Conservation (phyloP, 176 grass and related monocot genomes). For the Oryza coarctata region DNA sequence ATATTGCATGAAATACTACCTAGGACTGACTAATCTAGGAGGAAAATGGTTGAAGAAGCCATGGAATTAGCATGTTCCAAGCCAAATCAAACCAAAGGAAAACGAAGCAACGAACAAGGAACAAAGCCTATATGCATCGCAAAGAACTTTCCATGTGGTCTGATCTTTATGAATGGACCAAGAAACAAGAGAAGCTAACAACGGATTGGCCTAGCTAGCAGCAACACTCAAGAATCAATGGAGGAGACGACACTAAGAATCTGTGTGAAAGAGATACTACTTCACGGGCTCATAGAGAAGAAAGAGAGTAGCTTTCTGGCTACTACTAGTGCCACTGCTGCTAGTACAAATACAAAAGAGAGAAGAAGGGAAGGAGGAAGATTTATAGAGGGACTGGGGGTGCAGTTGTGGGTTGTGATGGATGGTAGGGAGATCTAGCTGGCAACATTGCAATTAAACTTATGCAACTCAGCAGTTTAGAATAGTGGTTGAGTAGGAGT, state of each 20-base stretch:
- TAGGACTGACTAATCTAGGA: neutral
- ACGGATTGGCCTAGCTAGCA: neutral
- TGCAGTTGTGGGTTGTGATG: neutral
- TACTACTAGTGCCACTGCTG: neutral
- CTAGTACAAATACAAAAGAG: neutral
- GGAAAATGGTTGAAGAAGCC: neutral
- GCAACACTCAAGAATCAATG: neutral
- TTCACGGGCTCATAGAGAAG: too few species aligned
- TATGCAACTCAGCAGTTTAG: constrained; percentile 27
- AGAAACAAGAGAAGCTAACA: neutral
- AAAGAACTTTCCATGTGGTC: neutral
- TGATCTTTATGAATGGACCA: neutral
- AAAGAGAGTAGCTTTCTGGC: neutral
- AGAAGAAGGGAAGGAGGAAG: neutral
- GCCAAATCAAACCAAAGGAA: neutral
- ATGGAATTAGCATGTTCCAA: neutral
- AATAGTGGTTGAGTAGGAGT: constrained; percentile 45
- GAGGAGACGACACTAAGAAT: neutral
- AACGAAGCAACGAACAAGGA: neutral
- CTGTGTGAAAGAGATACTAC: neutral
- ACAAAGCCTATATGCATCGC: neutral
- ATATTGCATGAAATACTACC: constrained; percentile 52
- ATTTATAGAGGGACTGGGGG: constrained; percentile 44
- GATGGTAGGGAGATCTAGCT: constrained; percentile 3
- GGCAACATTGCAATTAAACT: neutral